Evolutionary conservation across 2,329 filamentous ascomycete genomes (phyloP), one percentile per base, ranked within the genome.

Genomic region (Cordyceps tenuipes): DNA sequence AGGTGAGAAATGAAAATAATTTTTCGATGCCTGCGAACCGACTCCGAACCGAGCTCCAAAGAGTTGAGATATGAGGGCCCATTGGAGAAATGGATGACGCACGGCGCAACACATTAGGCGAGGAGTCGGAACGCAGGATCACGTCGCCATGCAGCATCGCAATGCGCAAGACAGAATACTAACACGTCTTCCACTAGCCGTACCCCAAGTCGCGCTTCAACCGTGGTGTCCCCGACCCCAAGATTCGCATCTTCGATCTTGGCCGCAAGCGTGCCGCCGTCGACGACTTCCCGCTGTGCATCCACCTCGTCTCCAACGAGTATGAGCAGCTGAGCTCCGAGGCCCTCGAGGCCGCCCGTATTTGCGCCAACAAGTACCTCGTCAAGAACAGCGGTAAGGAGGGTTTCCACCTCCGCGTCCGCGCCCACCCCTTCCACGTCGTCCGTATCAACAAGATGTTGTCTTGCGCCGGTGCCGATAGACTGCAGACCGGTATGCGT

Each of bases 361-460:
- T 99, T 78, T 97, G 93, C 86, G 92, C 92, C 89, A 99, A 99
- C 90, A 97, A 97, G 90, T 95, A 88, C 82, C 77, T 89, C 67
- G 84, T 87, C 78, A 88, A 88, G 83, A 77, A 79, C 71, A 77
- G 80, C 70, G 86, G 86, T 77, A 89, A 89, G 82, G 86, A 89
- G 74, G 77, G 79, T 74, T 89, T 89, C 84, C 86, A 89, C 77
- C 79, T 89, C 69, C 85, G 86, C 71, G 83, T 89, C 75, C 86
- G 94, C 76, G 92, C 91, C 75, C 94, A 99, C 86, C 94, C 94
- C 69, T 99, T 90, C 91, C 94, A 99, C 86, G 94, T 99, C 82
- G 89, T 99, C 85, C 94, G 94, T 82, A 99, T 99, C 92, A 99
- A 99, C 91, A 99, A 99, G 90, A 99, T 99, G 94, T 93, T 99